Evolutionary conservation across 1,284 basidiomycete genomes (phyloP), one percentile per base, ranked within the genome.

Genomic region (Exobasidium cylindrosporum): DNA sequence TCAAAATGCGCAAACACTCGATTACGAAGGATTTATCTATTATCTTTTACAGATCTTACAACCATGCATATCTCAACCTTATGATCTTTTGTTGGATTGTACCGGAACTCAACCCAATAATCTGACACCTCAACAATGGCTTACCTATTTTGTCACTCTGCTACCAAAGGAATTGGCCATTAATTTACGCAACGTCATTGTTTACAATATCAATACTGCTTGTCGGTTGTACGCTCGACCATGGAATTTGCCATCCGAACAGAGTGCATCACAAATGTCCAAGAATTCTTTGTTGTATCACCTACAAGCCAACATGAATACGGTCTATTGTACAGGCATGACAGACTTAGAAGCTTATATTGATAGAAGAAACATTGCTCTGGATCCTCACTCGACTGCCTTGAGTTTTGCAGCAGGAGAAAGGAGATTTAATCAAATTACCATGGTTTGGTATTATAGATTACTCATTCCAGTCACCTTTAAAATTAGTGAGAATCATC

Each of bases 1-100:
- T 67, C 84, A 93, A 49, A 87, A 91, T 65, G 88, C 91, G 1
- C 91, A 92, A 70, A 86, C 87, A 0, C 83, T 93, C 50, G 92
- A 96, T 76, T 86, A 93, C 32, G 91, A 95, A 72, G 80, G 92
- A 2, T 80, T 97, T 43, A 87, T 92, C 32, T 59, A 70, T 35
- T 68, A 74, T 55, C 57, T 69, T 28, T 54, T 77, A 1, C 65
- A 72, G 58, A 62, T 67, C 28, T 63, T 77, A 32, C 69, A 75
- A 47, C 54, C 44, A 1, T 67, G 65, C 32, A 54, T 61, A 1
- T 58, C 62, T 28, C 65, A 67, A 21, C 65, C 64, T 21, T 77
- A 68, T 30, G 74, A 77, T 54, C 54, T 74, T n/a, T 56, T 72
- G 47, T 14, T 75, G 26, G 73, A 77, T 53, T 57, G 60, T 26